These are phyloP conservation scores for Aspergillus sp. DNA, from an alignment of 2,329 filamentous ascomycete genomes.

Conservation along the genomic window DNA sequence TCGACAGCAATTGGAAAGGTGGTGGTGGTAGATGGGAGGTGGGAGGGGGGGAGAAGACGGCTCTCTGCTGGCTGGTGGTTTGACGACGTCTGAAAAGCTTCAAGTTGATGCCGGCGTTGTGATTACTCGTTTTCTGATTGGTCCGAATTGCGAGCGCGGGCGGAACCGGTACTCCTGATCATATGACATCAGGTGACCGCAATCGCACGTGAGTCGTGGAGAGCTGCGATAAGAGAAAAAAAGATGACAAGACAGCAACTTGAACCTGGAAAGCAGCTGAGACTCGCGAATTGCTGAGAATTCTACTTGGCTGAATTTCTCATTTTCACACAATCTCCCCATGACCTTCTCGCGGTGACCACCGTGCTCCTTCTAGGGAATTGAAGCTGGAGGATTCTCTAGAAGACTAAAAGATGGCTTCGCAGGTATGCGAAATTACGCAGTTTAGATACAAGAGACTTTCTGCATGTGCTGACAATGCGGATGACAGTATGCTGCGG, in stretches of 20 bases:
- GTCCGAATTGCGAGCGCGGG: slow-evolving; percentile 37
- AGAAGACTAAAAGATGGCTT: slow-evolving; percentile 59
- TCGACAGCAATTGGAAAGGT: slow-evolving; percentile 35
- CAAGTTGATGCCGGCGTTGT: slow-evolving; percentile 38
- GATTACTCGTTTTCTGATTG: slow-evolving; percentile 42
- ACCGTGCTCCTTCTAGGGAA: slow-evolving; percentile 67
- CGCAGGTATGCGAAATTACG: slow-evolving; percentile 50
- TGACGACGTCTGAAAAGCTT: slow-evolving; percentile 43
- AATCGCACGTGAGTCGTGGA: slow-evolving; percentile 19
- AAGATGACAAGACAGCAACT: slow-evolving; percentile 7
- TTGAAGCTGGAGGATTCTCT: slow-evolving; percentile 70
- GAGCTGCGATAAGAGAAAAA: slow-evolving; percentile 14
- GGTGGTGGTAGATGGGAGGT: slow-evolving; percentile 26
- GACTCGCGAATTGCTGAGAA: background rate
- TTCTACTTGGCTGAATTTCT: background rate
- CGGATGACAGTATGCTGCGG: slow-evolving; percentile 63
- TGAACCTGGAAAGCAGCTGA: background rate
- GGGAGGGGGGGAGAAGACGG: slow-evolving; percentile 26
- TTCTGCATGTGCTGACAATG: slow-evolving; percentile 25
- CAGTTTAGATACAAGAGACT: background rate
- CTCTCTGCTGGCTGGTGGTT: slow-evolving; percentile 28
- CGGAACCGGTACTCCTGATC: slow-evolving; percentile 37
- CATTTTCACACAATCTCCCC: slow-evolving; percentile 13
- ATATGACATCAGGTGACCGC: slow-evolving; percentile 24
- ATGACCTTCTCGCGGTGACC: slow-evolving; percentile 61